Percentiles rank a stretch among this genome's conserved stretches.
Evolutionary conservation across 2,329 filamentous ascomycete species (phyloP).

Genomic region (Hortaea werneckii): DNA sequence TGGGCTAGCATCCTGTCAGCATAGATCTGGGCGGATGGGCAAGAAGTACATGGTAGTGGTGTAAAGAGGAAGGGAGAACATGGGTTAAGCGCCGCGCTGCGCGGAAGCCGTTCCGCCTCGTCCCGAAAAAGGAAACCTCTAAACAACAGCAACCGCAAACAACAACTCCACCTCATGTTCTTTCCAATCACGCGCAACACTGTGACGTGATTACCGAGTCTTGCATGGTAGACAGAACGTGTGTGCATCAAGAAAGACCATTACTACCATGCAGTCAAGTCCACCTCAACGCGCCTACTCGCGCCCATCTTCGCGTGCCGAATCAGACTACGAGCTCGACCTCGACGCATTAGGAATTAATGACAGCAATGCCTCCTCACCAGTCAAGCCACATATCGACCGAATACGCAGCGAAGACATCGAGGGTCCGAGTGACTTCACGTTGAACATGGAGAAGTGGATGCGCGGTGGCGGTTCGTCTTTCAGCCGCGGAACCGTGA

Average conservation of each 20-base stretch:
- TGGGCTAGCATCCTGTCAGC: too few relatives aligned
- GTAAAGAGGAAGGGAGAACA: too few relatives aligned
- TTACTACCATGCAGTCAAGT: conserved; percentile 19
- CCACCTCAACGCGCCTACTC: conserved; percentile 18
- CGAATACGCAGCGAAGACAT: conserved; percentile 26
- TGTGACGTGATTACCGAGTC: neutral
- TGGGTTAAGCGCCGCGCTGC: too few relatives aligned
- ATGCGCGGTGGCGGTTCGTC: conserved; percentile 16
- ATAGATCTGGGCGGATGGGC: too few relatives aligned
- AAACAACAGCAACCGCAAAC: neutral
- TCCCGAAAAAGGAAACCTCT: neutral
- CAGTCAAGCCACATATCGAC: conserved; percentile 17
- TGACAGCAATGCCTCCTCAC: conserved; percentile 11
- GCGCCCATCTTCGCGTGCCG: conserved; percentile 11
- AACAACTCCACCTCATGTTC: neutral
- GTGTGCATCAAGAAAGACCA: neutral
- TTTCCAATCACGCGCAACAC: neutral
- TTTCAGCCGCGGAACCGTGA: conserved; percentile 9
- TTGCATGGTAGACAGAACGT: neutral
- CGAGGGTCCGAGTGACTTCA: conserved; percentile 29
- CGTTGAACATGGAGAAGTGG: conserved; percentile 26
- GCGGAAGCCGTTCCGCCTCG: too few relatives aligned
- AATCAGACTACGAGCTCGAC: conserved; percentile 25
- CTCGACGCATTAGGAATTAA: conserved; percentile 22
- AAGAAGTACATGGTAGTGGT: too few relatives aligned